Conservation (phyloP, 2,329 filamentous ascomycete genomes). For the Colletotrichum noveboracense region DNA sequence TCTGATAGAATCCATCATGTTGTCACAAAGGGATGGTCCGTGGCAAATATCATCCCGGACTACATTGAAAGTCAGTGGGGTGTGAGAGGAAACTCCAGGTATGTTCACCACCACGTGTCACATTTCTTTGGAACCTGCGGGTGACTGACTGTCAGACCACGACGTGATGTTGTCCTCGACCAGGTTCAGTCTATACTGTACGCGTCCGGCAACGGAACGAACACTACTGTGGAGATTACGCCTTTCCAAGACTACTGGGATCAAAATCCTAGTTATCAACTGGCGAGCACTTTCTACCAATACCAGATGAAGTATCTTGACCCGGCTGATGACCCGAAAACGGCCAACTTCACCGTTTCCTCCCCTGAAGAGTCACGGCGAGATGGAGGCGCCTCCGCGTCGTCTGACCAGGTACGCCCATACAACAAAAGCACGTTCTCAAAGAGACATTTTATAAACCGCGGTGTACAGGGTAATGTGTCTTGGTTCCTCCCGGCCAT, state of each 20-base stretch:
- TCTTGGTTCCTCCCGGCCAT: slow-evolving; percentile 19
- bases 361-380: slow-evolving; percentile 8
- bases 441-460: not conserved
- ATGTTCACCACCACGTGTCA: not conserved
- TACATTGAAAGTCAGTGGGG: slow-evolving; percentile 14
- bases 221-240: slow-evolving; percentile 6
- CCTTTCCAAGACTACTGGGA: slow-evolving; percentile 22
- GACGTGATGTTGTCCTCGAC: slow-evolving; percentile 3
- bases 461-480: not conserved
- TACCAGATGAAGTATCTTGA: slow-evolving; percentile 10
- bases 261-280: slow-evolving; percentile 13
- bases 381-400: not conserved
- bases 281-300: slow-evolving; percentile 8
- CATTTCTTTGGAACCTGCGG: not conserved
- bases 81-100: slow-evolving; percentile 3
- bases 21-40: slow-evolving; percentile 10
- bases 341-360: slow-evolving; percentile 12
- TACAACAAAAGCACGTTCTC: no score
- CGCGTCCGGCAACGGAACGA: slow-evolving; percentile 8
- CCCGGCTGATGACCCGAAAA: slow-evolving; percentile 1
- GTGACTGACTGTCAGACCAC: not conserved
- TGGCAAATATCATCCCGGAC: not conserved
- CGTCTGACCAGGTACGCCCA: not conserved
- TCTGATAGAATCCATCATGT: slow-evolving; percentile 27
- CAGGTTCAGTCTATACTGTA: slow-evolving; percentile 4